Evolutionary conservation across 2,329 filamentous ascomycete genomes (phyloP).

Genomic region (Xylaria polymorpha): DNA sequence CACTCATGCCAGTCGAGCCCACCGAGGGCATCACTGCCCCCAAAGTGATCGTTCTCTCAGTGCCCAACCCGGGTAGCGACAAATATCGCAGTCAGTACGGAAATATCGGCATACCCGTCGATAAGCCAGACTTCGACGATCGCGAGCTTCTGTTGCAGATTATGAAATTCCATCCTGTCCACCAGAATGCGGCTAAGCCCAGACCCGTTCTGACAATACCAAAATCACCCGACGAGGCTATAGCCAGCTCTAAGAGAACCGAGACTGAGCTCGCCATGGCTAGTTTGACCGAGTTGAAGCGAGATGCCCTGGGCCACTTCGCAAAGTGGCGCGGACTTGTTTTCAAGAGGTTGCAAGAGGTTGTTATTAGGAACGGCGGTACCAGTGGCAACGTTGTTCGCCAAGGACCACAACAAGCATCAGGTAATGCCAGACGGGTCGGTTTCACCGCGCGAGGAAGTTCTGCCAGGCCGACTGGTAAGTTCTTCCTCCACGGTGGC

Average conservation of each 20-base stretch:
- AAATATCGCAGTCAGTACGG: constrained; percentile 47
- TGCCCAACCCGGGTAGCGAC: constrained; percentile 52
- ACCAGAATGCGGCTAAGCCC: constrained; percentile 13
- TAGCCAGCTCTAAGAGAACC: constrained; percentile 52
- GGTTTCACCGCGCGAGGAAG: constrained; percentile 51
- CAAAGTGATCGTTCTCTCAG: constrained; percentile 46
- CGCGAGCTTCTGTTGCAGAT: constrained; percentile 36
- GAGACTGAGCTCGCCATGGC: constrained; percentile 48
- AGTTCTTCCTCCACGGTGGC: constrained; percentile 43
- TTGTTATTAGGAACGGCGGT: constrained; percentile 63
- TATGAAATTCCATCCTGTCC: constrained; percentile 34
- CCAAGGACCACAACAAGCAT: constrained; percentile 38
- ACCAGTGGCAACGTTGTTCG: constrained; percentile 43
- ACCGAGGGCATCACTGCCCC: constrained; percentile 47
- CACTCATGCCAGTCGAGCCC: constrained; percentile 47
- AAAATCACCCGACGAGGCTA: constrained; percentile 48
- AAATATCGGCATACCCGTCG: constrained; percentile 41
- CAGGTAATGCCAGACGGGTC: constrained; percentile 54
- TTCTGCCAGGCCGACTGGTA: constrained; percentile 52
- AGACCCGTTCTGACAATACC: constrained; percentile 46
- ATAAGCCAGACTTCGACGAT: constrained; percentile 43
- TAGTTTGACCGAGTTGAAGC: constrained; percentile 72
- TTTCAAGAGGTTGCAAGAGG: constrained; percentile 75
- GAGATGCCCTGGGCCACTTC: constrained; percentile 76
- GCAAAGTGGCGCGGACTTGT: constrained; percentile 83